Base-by-base conservation (phyloP, 495 filamentous ascomycete species). In the Neurospora sp. region DNA sequence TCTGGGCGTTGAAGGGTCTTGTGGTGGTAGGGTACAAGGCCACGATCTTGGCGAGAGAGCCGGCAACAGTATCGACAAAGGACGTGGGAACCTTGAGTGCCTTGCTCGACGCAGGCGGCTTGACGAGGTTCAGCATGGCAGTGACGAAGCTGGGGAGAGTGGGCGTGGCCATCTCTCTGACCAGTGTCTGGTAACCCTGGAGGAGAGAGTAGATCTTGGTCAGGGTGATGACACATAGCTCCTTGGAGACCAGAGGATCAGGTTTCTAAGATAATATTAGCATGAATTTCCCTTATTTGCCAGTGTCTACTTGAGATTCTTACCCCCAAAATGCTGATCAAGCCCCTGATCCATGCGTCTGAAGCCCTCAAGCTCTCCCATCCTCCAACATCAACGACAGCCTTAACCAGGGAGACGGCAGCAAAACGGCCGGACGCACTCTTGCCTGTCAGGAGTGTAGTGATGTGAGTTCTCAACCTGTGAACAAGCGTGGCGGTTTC, bases 131-230 rank as follows among this genome's bases (percentile, higher is more conserved):
- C 27, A 97, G 81, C 70, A 92, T 93, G 8, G 90, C 85, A 10
- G 88, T 89, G 70, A 93, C 86, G 75, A 93, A 96, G 6, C 85
- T 83, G 17, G 92, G 89, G 16, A 98, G 84, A 20, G 89, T 91
- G 10, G 94, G 94, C 4, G 93, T 96, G 2, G 92, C 94, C 74
- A 96, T 91, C 78, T 97, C 94, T 75, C 94, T 86, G n/a, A 94
- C 85, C 31, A 97, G 84, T 20, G 91, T 94, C 45, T 89, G 92
- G 81, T 93, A 92, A 69, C 89, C 88, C 75, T 93, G 93, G 71
- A 92, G 91, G 31, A 94, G 85, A 70, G 89, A 85, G 84, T 93
- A 97, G 71, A 96, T 94, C 74, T 91, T 90, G 27, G 91, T 92
- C 73, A 97, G 78, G 37, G 92, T 88, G 71, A 96, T 87, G 40